A percentile compares a stretch with the other conserved stretches of the same genome.
Conservation (phyloP, 176 grass and related monocot genomes). For the Dactylis glomerata region DNA sequence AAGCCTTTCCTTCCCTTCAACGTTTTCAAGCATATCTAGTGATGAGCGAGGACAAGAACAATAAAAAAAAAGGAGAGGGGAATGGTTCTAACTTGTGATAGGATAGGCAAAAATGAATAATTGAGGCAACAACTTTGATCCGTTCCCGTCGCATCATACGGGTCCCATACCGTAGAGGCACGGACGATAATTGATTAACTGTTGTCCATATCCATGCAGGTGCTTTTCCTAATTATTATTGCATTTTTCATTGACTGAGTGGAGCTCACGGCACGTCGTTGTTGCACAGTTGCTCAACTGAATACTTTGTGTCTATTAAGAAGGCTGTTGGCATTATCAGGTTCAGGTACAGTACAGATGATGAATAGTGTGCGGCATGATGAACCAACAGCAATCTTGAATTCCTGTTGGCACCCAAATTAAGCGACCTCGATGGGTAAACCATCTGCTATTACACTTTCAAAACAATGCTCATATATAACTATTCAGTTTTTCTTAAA, state of each 20-base stretch:
- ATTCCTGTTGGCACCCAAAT: background rate
- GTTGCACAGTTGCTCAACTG: background rate
- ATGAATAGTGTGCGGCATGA: background rate
- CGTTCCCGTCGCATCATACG: background rate
- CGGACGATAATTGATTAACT: background rate
- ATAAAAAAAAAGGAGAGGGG: background rate
- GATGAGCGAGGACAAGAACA: background rate
- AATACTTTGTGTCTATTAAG: background rate
- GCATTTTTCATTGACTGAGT: background rate
- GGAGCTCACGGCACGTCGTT: background rate
- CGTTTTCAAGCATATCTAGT: conserved; percentile 33
- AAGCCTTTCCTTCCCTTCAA: background rate
- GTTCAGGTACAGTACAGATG: no score
- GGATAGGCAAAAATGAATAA: conserved; percentile 2
- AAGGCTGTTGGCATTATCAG: background rate
- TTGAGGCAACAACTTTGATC: conserved; percentile 3
- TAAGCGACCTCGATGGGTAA: background rate
- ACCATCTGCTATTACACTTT: background rate
- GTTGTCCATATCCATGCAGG: background rate
- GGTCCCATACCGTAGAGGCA: background rate
- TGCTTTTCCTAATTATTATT: background rate
- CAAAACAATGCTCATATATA: background rate
- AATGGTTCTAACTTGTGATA: background rate
- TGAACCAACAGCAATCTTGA: background rate
- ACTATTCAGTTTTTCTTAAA: background rate